These are phyloP conservation scores for Ramaria sp. DNA, from an alignment of 768 basidiomycete species.

Conservation along the genomic window DNA sequence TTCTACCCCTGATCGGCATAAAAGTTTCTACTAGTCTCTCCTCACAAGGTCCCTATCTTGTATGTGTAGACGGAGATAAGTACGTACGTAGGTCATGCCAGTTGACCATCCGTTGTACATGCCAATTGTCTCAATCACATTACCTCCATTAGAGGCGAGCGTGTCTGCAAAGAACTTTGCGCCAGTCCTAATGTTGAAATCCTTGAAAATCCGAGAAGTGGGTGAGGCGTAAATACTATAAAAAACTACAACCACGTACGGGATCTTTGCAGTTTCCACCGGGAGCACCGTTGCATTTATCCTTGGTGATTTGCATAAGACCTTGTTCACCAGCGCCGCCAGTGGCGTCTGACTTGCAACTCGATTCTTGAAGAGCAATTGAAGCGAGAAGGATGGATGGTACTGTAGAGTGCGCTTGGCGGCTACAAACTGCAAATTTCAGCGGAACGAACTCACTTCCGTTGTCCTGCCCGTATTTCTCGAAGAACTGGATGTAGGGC, in stretches of 20 bases:
- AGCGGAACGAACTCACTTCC: constrained; percentile 23
- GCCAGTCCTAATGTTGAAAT: constrained; percentile 63
- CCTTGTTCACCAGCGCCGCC: constrained; percentile 80
- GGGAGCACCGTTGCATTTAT: constrained; percentile 59
- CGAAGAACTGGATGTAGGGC: constrained; percentile 41
- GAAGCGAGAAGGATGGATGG: constrained; percentile 73
- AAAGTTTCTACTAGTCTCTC: too few species aligned
- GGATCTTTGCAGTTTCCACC: constrained; percentile 30
- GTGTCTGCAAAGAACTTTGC: constrained; percentile 46
- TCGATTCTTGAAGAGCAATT: constrained; percentile 82
- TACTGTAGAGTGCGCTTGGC: constrained; percentile 23
- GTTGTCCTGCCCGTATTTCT: constrained; percentile 40
- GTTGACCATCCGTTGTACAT: constrained; percentile 65
- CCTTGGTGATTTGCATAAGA: constrained; percentile 73
- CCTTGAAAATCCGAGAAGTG: constrained; percentile 24
- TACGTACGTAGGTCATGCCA: constrained; percentile 46
- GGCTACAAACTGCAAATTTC: neutral
- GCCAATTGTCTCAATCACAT: constrained; percentile 50
- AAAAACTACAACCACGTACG: constrained; percentile 16
- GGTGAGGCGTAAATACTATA: neutral
- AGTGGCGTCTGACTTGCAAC: constrained; percentile 52
- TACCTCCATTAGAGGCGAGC: constrained; percentile 36
- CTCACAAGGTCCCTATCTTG: too few species aligned
- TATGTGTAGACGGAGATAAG: neutral
- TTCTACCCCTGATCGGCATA: too few species aligned